Conservation (phyloP, 768 basidiomycete species). For the Mycena galopus region DNA sequence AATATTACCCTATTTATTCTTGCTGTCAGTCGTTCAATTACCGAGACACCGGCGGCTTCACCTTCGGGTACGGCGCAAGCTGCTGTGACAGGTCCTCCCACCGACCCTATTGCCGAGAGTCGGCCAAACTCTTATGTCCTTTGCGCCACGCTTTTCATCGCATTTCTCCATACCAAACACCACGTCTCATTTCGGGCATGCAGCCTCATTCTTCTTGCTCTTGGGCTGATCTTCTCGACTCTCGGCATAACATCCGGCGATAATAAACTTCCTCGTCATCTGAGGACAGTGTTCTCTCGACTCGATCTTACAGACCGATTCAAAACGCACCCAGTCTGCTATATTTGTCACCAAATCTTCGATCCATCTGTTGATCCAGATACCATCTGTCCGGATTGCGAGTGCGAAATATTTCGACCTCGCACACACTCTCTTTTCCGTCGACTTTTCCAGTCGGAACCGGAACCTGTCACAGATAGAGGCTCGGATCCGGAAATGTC, state of each 20-base stretch:
- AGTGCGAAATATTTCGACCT: background rate
- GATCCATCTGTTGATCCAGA: background rate
- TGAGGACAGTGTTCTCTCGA: background rate
- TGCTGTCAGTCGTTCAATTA: no score
- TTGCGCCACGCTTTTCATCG: background rate
- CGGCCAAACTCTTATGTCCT: background rate
- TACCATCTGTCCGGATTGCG: constrained; percentile 12
- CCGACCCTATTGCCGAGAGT: background rate
- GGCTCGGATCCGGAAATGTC: background rate
- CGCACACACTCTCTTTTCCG: background rate
- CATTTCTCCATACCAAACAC: background rate
- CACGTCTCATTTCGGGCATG: background rate
- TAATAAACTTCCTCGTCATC: background rate
- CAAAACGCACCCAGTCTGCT: background rate
- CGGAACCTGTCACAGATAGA: background rate
- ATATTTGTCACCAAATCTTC: background rate
- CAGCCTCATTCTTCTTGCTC: background rate
- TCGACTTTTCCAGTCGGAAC: background rate
- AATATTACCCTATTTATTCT: no score
- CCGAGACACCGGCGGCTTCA: background rate
- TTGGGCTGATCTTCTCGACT: background rate
- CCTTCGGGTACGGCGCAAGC: background rate
- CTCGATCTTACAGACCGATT: background rate
- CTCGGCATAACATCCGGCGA: background rate
- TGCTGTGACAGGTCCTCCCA: background rate